Conservation (phyloP, 768 basidiomycete genomes). For the Panus rudis region DNA sequence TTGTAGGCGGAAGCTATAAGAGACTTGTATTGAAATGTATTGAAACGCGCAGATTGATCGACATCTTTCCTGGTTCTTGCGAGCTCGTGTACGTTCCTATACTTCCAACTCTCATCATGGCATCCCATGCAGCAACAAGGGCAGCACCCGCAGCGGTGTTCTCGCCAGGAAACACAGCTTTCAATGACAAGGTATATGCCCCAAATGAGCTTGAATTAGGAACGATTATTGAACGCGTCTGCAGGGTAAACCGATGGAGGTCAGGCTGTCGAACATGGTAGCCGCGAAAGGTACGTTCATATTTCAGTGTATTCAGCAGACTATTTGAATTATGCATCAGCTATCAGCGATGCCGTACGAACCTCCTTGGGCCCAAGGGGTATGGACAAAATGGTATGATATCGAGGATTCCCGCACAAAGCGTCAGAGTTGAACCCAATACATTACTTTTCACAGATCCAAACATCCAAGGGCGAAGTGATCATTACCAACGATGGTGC, state of each 20-base stretch:
- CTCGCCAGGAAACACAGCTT: constrained; percentile 34
- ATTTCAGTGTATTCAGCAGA: background rate
- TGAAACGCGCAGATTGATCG: no score
- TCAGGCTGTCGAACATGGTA: constrained; percentile 94
- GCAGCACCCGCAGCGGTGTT: constrained; percentile 11
- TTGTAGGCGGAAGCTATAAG: no score
- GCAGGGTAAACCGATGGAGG: constrained; percentile 97
- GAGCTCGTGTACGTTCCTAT: no score
- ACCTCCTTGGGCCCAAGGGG: constrained; percentile 95
- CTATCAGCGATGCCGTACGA: constrained; percentile 95
- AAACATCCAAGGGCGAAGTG: constrained; percentile 93
- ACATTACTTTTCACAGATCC: constrained; percentile 54
- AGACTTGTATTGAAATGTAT: no score
- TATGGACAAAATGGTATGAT: constrained; percentile 97
- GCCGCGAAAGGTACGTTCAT: constrained; percentile 80
- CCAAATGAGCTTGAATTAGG: background rate
- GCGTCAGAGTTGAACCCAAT: background rate
- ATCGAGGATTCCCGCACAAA: background rate
- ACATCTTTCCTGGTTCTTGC: no score
- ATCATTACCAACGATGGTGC: constrained; percentile 99
- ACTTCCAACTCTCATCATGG: no score
- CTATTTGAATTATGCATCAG: constrained; percentile 32
- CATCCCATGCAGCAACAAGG: constrained; percentile 21
- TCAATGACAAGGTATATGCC: constrained; percentile 72
- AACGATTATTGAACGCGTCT: constrained; percentile 23